phyloP scores from a whole-genome alignment of 2,329 filamentous ascomycete species.

The Cladosporium sp. region DNA sequence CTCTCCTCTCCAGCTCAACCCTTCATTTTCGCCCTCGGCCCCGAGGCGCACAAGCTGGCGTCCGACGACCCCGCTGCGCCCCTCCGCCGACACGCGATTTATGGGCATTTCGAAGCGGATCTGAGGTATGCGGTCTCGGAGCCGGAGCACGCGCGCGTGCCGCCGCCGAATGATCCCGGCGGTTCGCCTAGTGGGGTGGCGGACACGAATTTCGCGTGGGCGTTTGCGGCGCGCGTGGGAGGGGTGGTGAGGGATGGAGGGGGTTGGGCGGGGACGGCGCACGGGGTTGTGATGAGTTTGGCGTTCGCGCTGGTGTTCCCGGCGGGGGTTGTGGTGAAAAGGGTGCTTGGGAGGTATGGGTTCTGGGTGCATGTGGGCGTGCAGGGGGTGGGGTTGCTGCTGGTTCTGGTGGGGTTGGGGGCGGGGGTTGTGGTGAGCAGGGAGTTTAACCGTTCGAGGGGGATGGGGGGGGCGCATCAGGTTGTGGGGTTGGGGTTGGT shows the following conservation, averaged over 20 bases:
- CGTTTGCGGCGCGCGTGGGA: slow-evolving; percentile 21
- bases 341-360: slow-evolving; percentile 27
- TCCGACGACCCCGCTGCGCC: slow-evolving; percentile 26
- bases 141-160: slow-evolving; percentile 3
- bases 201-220: slow-evolving; percentile 11
- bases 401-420: slow-evolving; percentile 32
- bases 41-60: slow-evolving; percentile 18
- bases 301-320: slow-evolving; percentile 32
- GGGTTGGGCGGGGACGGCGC: slow-evolving; percentile 16
- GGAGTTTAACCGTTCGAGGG: slow-evolving; percentile 25
- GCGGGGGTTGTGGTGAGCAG: slow-evolving; percentile 37
- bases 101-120: slow-evolving; percentile 36
- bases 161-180: slow-evolving; percentile 17
- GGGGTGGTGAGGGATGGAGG: slow-evolving; percentile 20
- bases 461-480: slow-evolving; percentile 41
- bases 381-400: slow-evolving; percentile 24
- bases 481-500: slow-evolving; percentile 54
- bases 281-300: slow-evolving; percentile 30
- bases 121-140: slow-evolving; percentile 28
- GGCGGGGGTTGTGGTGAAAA: slow-evolving; percentile 31
- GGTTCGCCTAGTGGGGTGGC: slow-evolving; percentile 25
- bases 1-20: slow-evolving; percentile 21
- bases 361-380: slow-evolving; percentile 37
- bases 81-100: slow-evolving; percentile 30
- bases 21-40: slow-evolving; percentile 38